phyloP scores from a whole-genome alignment of 1,284 basidiomycete species.

The Athelia psychrophila region DNA sequence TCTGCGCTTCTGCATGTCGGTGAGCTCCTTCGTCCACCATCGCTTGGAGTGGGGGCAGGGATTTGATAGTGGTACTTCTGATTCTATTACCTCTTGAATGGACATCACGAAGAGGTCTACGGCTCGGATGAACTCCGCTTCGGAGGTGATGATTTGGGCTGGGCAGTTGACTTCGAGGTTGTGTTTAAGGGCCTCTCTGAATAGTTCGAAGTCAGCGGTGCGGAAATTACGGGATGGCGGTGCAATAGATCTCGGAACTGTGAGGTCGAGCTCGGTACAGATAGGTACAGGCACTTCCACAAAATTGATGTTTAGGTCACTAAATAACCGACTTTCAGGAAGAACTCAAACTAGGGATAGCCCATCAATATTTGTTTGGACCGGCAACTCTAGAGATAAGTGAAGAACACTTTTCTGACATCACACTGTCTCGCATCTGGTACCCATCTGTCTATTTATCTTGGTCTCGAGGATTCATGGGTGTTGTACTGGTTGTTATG shows the following conservation, averaged over 20 bases:
- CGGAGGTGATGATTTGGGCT: neutral
- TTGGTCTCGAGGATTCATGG: no score
- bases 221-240: neutral
- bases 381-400: no score
- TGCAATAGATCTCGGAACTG: neutral
- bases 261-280: neutral
- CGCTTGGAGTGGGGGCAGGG: constrained; percentile 4
- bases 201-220: neutral
- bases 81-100: neutral
- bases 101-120: neutral
- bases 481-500: no score
- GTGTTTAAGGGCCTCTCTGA: neutral
- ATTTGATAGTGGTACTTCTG: constrained; percentile 7
- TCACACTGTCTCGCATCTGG: no score
- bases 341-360: no score
- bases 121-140: neutral
- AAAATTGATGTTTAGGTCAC: no score
- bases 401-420: no score
- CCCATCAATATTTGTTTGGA: no score
- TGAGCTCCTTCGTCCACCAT: constrained; percentile 11
- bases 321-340: no score
- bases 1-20: neutral
- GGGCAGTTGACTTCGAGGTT: neutral
- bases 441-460: no score
- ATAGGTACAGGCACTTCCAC: no score